These are phyloP conservation scores for Rosa chinensis DNA, from an alignment of 306 rosid species.

Conservation along the genomic window DNA sequence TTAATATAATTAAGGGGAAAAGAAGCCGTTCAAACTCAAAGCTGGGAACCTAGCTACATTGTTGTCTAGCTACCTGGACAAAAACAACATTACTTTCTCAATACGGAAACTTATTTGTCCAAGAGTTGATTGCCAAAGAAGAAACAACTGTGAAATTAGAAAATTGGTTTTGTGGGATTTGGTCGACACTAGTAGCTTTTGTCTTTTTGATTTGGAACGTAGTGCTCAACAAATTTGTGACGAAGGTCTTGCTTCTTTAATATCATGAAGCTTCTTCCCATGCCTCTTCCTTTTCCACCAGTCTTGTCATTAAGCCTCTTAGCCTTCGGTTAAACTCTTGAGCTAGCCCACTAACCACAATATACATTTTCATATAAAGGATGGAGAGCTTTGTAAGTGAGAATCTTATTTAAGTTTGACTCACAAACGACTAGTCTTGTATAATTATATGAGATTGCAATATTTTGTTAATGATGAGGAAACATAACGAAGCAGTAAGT, in stretches of 20 bases:
- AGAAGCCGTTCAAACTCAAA: constrained; percentile 1
- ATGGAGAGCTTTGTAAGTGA: background rate
- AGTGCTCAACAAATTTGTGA: constrained; percentile 5
- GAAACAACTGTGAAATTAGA: background rate
- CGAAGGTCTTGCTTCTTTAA: background rate
- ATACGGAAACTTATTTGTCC: constrained; percentile 9
- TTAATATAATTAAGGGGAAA: background rate
- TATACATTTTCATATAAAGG: background rate
- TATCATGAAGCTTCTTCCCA: background rate
- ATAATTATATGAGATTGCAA: too few relatives aligned
- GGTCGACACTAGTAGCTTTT: background rate
- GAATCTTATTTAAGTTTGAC: background rate
- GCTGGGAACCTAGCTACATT: background rate
- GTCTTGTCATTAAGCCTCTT: too few relatives aligned
- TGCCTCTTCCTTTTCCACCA: background rate
- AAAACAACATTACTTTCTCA: background rate
- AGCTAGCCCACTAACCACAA: background rate
- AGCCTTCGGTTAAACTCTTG: too few relatives aligned
- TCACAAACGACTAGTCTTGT: too few relatives aligned
- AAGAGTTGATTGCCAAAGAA: background rate
- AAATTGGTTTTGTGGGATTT: background rate
- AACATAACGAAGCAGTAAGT: too few relatives aligned
- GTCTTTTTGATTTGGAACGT: background rate
- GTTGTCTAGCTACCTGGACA: background rate
- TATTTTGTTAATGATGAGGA: too few relatives aligned